Evolutionary conservation across 331 rosid genomes (phyloP).

Genomic region (Malus hybrid): DNA sequence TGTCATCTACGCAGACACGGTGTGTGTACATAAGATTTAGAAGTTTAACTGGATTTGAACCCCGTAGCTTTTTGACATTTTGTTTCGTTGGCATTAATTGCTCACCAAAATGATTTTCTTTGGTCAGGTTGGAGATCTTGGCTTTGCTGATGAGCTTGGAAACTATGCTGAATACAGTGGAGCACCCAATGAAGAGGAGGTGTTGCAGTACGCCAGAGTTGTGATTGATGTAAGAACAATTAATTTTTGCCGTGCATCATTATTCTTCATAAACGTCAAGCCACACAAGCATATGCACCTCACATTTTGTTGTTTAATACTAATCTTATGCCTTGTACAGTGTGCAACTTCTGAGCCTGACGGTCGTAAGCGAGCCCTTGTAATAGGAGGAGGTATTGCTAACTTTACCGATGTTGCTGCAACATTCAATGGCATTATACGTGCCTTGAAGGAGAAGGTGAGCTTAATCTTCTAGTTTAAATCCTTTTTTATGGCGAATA

Average conservation of each 20-base stretch:
- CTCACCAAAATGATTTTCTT: background rate
- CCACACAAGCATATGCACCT: background rate
- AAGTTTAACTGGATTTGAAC: background rate
- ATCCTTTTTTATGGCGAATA: background rate
- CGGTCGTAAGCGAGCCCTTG: conserved; percentile 86
- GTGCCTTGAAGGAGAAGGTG: conserved; percentile 94
- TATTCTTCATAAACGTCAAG: background rate
- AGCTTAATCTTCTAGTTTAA: background rate
- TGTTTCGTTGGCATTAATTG: conserved; percentile 9
- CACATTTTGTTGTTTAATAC: background rate
- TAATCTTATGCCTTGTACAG: conserved; percentile 34
- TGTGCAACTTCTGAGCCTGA: conserved; percentile 89
- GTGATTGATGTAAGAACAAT: conserved; percentile 72
- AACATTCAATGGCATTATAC: conserved; percentile 86
- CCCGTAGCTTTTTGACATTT: background rate
- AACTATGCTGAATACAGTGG: conserved; percentile 98
- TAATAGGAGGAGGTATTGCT: conserved; percentile 94
- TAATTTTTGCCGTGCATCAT: background rate
- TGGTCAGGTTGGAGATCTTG: conserved; percentile 92
- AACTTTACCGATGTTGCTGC: conserved; percentile 96
- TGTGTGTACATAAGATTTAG: conserved; percentile 18
- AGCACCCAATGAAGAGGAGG: conserved; percentile 99
- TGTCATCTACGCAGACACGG: conserved; percentile 95
- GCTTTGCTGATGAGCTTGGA: conserved; percentile 93
- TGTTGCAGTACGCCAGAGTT: conserved; percentile 95